A percentile compares a stretch with the other conserved stretches of the same genome.
phyloP scores from a whole-genome alignment of 495 filamentous ascomycete genomes.

The Aspergillus leporis region DNA sequence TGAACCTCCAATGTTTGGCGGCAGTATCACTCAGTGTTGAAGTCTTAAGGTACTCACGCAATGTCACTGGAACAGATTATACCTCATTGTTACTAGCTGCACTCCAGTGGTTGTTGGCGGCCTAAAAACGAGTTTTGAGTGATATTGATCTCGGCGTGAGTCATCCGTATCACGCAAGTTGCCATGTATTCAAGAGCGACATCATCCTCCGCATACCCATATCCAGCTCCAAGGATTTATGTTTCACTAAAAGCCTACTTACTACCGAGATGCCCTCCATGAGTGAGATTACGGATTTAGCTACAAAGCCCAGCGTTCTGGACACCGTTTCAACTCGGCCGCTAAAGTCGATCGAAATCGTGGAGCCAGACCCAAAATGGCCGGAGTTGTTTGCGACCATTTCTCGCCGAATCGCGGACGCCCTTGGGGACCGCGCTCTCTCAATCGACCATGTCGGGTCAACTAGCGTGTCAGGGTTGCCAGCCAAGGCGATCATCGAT shows the following conservation, averaged over 20 bases:
- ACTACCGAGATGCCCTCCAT: neutral
- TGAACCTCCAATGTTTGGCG: neutral
- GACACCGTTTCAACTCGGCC: slow-evolving; percentile 9
- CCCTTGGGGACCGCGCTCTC: slow-evolving; percentile 27
- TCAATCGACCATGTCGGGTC: slow-evolving; percentile 45
- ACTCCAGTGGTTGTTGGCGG: neutral
- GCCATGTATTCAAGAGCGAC: neutral
- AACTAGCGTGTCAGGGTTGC: slow-evolving; percentile 50
- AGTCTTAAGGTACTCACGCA: neutral
- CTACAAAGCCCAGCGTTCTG: neutral
- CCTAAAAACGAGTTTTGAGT: neutral
- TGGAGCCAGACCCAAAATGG: slow-evolving; percentile 45
- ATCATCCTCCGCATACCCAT: neutral
- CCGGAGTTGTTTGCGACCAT: slow-evolving; percentile 32
- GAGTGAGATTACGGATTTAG: neutral
- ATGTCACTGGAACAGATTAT: neutral
- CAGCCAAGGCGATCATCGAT: slow-evolving; percentile 51
- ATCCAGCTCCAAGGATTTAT: neutral
- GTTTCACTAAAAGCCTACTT: neutral
- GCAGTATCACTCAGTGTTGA: neutral
- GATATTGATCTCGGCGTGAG: neutral
- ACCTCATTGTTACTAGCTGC: neutral
- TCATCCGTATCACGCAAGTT: neutral
- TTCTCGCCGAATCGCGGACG: slow-evolving; percentile 33
- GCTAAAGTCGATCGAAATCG: slow-evolving; percentile 31